A percentile compares a stretch with the other conserved stretches of the same genome.
Evolutionary conservation across 2,329 filamentous ascomycete species (phyloP).

Genomic region (Nothopassalora personata): DNA sequence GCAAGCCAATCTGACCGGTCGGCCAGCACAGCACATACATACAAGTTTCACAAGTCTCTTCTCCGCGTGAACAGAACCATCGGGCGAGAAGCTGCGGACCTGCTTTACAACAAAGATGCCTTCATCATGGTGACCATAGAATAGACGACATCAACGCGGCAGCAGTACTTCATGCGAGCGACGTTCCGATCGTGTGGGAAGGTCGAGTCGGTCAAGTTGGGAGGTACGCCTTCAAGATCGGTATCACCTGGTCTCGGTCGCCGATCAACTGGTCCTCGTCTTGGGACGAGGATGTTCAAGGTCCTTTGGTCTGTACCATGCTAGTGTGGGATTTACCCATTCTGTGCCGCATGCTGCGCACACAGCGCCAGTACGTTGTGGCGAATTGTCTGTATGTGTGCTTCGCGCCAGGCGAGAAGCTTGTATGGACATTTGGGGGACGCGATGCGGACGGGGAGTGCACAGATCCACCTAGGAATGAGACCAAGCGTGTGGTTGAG

Average conservation of each 20-base stretch:
- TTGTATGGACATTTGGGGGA: neutral
- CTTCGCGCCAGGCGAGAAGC: neutral
- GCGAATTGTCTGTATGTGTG: neutral
- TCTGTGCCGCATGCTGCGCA: neutral
- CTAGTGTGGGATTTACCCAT: neutral
- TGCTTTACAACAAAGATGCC: neutral
- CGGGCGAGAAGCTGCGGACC: neutral
- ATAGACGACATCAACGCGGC: neutral
- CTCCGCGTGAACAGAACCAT: conserved; percentile 1
- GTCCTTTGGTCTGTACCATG: neutral
- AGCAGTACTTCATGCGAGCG: neutral
- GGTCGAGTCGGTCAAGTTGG: neutral
- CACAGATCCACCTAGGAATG: neutral
- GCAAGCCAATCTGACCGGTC: neutral
- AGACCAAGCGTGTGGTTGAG: neutral
- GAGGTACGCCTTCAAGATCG: neutral
- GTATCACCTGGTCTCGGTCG: neutral
- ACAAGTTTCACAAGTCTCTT: neutral
- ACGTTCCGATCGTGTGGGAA: neutral
- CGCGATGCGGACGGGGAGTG: neutral
- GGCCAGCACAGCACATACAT: neutral
- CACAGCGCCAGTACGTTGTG: neutral
- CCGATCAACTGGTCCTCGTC: neutral
- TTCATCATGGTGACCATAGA: neutral
- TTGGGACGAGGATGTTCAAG: too few relatives aligned